These are phyloP conservation scores for Tuber melanosporum DNA, from an alignment of 495 filamentous ascomycete genomes.

Conservation along the genomic window DNA sequence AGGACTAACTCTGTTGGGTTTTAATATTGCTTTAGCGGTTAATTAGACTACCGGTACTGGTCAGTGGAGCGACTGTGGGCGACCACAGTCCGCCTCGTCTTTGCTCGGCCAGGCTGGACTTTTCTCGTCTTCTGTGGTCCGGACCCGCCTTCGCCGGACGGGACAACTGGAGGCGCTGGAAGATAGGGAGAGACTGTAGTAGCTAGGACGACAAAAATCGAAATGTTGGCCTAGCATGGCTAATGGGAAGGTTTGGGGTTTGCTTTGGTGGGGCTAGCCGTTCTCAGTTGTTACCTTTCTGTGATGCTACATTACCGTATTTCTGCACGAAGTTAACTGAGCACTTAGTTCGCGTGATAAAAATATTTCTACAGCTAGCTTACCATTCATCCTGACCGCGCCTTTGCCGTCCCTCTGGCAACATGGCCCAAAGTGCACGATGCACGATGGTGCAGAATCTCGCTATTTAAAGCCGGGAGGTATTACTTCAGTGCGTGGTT, in stretches of 20 bases:
- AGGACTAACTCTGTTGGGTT: background rate
- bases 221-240: background rate
- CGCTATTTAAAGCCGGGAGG: background rate
- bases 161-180: background rate
- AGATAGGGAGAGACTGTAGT: background rate
- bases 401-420: background rate
- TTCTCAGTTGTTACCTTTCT: background rate
- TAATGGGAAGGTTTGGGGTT: background rate
- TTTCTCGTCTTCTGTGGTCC: background rate
- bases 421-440: background rate
- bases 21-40: background rate
- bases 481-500: background rate
- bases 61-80: background rate
- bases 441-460: background rate
- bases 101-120: background rate
- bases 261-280: background rate
- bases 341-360: background rate
- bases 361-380: background rate
- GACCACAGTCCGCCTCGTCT: background rate
- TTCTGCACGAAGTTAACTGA: background rate
- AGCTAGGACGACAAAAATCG: background rate
- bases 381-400: background rate
- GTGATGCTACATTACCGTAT: background rate
- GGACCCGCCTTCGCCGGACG: background rate
- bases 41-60: background rate